A percentile compares a stretch with the other conserved stretches of the same genome.
Evolutionary conservation across 2,329 filamentous ascomycete genomes (phyloP).

Genomic region (Arthrobotrys sphaeroides): DNA sequence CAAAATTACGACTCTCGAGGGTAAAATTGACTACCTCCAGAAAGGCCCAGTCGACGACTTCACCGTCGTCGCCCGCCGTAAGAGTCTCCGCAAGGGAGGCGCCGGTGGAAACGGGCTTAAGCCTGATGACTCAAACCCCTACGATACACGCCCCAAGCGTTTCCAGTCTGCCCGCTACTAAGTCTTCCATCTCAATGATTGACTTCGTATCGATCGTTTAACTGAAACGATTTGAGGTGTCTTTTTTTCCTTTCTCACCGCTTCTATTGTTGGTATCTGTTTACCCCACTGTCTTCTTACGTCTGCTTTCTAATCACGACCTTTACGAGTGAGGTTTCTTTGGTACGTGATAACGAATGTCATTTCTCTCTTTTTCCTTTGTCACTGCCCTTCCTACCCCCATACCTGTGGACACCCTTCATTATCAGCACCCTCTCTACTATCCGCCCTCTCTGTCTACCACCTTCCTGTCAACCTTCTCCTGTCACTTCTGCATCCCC

Average conservation of each 20-base stretch:
- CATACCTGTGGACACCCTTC: too few relatives aligned
- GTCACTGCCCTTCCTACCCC: too few relatives aligned
- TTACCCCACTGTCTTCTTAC: too few relatives aligned
- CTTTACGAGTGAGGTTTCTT: too few relatives aligned
- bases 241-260: too few relatives aligned
- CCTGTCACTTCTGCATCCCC: not conserved
- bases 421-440: not conserved
- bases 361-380: too few relatives aligned
- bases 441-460: not conserved
- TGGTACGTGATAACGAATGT: too few relatives aligned
- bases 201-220: too few relatives aligned
- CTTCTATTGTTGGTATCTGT: too few relatives aligned
- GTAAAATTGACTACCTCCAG: not conserved
- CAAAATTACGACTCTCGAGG: not conserved
- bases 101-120: too few relatives aligned
- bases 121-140: not conserved
- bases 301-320: too few relatives aligned
- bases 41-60: constrained; percentile 4
- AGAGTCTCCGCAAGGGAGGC: not conserved
- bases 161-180: constrained; percentile 25
- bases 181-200: not conserved
- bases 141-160: constrained; percentile 20
- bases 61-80: not conserved
- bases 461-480: not conserved
- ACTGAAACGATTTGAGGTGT: too few relatives aligned